Evolutionary conservation across 1,139 yeast species (phyloP).

Genomic region (Suhomyces anneliseae): DNA sequence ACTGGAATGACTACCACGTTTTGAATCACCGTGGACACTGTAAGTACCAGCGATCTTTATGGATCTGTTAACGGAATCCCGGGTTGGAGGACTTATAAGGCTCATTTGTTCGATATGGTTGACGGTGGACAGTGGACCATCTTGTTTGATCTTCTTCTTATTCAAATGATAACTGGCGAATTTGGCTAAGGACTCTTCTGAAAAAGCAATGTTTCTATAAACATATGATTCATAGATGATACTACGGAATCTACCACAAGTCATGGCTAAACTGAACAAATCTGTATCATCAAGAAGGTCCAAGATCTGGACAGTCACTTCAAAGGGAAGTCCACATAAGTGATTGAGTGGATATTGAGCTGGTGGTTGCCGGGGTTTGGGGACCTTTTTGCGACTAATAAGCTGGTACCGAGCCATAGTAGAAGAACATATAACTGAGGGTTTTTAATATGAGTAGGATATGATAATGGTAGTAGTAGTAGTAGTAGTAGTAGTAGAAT

Average conservation of each 20-base stretch:
- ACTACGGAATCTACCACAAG: constrained; percentile 37
- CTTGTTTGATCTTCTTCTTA: constrained; percentile 8
- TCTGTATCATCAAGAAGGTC: constrained; percentile 22
- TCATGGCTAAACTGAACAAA: constrained; percentile 30
- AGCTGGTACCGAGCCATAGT: constrained; percentile 34
- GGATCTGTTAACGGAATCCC: constrained; percentile 22
- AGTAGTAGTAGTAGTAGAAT: too few species aligned
- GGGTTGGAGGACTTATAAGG: constrained; percentile 38
- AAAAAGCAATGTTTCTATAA: constrained; percentile 34
- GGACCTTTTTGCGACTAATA: constrained; percentile 37
- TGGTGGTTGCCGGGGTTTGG: constrained; percentile 4
- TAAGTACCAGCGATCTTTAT: constrained; percentile 44
- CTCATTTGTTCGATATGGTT: constrained; percentile 30
- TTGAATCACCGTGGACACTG: constrained; percentile 26
- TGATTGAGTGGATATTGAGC: constrained; percentile 29
- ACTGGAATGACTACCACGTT: constrained; percentile 17
- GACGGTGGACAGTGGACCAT: constrained; percentile 31
- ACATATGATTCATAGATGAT: constrained; percentile 38
- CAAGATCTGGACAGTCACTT: constrained; percentile 38
- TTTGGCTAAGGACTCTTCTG: constrained; percentile 26
- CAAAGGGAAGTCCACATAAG: constrained; percentile 43
- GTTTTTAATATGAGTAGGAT: too few species aligned
- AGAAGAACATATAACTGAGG: too few species aligned
- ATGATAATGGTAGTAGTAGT: too few species aligned
- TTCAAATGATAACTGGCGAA: constrained; percentile 33